These are phyloP conservation scores for Sphagnum magellanicum DNA, from an alignment of 228 moss, liverwort and hornwort species.

Conservation along the genomic window DNA sequence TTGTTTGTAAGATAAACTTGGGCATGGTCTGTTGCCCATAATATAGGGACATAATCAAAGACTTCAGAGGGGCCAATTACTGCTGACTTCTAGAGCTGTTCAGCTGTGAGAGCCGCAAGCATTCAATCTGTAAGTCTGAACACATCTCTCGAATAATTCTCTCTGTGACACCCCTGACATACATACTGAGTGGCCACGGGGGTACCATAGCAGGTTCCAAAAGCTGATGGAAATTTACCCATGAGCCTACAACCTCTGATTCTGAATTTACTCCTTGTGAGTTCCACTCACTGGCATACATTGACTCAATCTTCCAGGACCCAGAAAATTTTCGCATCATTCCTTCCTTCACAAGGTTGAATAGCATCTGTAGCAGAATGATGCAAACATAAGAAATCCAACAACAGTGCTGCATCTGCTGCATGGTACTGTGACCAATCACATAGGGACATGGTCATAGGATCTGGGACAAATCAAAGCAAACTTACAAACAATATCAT, in stretches of 20 bases:
- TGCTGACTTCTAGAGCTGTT: background rate
- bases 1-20: too few relatives aligned
- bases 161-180: conserved; percentile 25
- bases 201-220: conserved; percentile 37
- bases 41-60: too few relatives aligned
- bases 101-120: conserved; percentile 11
- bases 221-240: conserved; percentile 30
- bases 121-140: conserved; percentile 35
- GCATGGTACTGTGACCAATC: background rate
- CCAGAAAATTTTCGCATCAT: conserved; percentile 44
- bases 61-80: too few relatives aligned
- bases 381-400: background rate
- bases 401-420: background rate
- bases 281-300: conserved; percentile 11
- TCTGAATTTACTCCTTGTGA: conserved; percentile 1
- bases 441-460: background rate
- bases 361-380: conserved; percentile 27
- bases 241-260: conserved; percentile 24
- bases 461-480: background rate
- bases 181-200: conserved; percentile 40
- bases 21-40: too few relatives aligned
- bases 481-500: background rate
- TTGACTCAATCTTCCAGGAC: conserved; percentile 36
- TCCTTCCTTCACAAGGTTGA: conserved; percentile 28
- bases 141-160: conserved; percentile 31